Evolutionary conservation across 2,329 filamentous ascomycete genomes (phyloP), one percentile per base, ranked within the genome.

Genomic region (Cyphellophora attinorum): DNA sequence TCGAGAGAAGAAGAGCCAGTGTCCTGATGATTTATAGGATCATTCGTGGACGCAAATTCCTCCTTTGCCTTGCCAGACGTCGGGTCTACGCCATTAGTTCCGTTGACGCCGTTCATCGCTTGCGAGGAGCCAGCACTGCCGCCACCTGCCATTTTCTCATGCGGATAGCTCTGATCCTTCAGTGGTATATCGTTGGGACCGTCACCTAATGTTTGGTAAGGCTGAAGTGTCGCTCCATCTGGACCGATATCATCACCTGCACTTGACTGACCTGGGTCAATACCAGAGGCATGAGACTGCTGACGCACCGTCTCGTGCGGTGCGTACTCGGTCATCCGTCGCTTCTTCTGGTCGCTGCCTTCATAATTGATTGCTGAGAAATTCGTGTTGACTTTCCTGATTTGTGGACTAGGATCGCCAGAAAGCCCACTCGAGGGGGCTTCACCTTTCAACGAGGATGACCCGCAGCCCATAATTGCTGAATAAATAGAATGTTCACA

Each of bases 401-500:
- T 41, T 6, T 40, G 45, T 30, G 29, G 18, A 19, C 35, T 19
- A 10, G 33, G 31, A 6, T 44, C 30, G 34, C 25, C 39, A 28
- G 42, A 39, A 11, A 38, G 5, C 18, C 32, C 27, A 6, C 6
- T 6, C 11, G 37, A 36, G n/a, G 41, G 29, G 18, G 39, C 42
- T 10, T 45, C 44, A 27, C 46, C 45, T 37, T 49, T 49, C 13
- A 49, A 21, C 16, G 34, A 36, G 11, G 46, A 49, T 12, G 30
- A 33, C 16, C 46, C 42, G 23, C 45, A 49, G 14, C 46, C 46
- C 46, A 49, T 49, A n/a, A n/a, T n/a, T n/a, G n/a, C n/a, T n/a
- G n/a, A n/a, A n/a, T n/a, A n/a, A n/a, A n/a, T n/a, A n/a, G n/a
- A n/a, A n/a, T n/a, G n/a, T n/a, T n/a, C n/a, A n/a, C n/a, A n/a